phyloP scores from a whole-genome alignment of 306 rosid species.

The Begonia loranthoides region DNA sequence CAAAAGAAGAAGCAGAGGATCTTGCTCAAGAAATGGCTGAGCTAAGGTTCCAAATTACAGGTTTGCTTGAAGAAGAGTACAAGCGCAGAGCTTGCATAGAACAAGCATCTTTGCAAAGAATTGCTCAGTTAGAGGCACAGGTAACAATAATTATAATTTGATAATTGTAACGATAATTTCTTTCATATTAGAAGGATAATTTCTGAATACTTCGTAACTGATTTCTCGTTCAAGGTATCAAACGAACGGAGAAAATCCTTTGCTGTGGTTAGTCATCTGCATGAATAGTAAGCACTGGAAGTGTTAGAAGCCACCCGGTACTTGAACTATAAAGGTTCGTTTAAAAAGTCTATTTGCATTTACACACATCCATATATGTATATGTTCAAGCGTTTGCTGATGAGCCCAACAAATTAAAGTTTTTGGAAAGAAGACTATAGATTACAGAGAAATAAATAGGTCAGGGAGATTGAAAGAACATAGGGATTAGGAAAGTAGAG shows the following conservation, averaged over 20 bases:
- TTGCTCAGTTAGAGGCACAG: slow-evolving; percentile 77
- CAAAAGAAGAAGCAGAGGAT: slow-evolving; percentile 91
- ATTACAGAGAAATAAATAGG: too few species aligned
- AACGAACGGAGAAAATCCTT: slow-evolving; percentile 25
- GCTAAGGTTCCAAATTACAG: slow-evolving; percentile 65
- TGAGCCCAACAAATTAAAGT: too few species aligned
- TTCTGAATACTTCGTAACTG: background rate
- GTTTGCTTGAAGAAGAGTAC: slow-evolving; percentile 82
- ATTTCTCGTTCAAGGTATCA: slow-evolving; percentile 29
- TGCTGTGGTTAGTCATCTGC: slow-evolving; percentile 16
- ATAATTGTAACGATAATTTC: background rate
- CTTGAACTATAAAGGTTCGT: slow-evolving; percentile 25
- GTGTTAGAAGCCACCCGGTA: slow-evolving; percentile 9
- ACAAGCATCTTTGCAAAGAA: slow-evolving; percentile 82
- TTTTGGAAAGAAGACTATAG: too few species aligned
- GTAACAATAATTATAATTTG: slow-evolving; percentile 27
- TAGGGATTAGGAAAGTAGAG: too few species aligned
- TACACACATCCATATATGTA: too few species aligned
- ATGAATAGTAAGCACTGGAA: slow-evolving; percentile 16
- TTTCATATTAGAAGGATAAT: background rate
- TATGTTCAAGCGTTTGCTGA: too few species aligned
- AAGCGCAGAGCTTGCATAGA: slow-evolving; percentile 84
- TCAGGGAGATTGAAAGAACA: too few species aligned
- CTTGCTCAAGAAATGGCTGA: slow-evolving; percentile 97
- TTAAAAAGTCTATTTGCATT: background rate